Conservation (phyloP, 805 yeast species). For the Danielia oregonensis region DNA sequence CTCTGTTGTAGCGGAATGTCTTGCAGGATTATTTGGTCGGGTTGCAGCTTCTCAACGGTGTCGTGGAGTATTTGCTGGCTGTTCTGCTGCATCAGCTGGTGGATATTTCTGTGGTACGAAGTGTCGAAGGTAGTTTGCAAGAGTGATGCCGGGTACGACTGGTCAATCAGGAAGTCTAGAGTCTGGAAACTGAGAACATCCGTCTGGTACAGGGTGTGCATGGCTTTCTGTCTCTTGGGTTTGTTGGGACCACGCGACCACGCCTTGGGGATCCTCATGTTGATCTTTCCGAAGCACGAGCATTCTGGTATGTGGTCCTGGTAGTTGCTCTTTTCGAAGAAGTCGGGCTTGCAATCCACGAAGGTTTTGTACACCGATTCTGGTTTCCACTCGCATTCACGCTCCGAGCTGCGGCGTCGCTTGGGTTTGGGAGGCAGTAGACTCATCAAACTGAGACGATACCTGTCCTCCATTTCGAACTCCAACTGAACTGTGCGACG, state of each 20-base stretch:
- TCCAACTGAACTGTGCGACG: conserved; percentile 9
- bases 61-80: too few relatives aligned
- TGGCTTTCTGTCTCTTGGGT: conserved; percentile 9
- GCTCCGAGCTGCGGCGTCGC: conserved; percentile 10
- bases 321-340: conserved; percentile 27
- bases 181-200: too few relatives aligned
- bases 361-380: conserved; percentile 16
- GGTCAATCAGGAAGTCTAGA: too few relatives aligned
- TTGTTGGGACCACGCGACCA: conserved; percentile 30
- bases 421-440: conserved; percentile 6
- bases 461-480: conserved; percentile 12
- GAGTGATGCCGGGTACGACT: too few relatives aligned
- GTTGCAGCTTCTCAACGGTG: too few relatives aligned
- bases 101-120: too few relatives aligned
- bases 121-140: too few relatives aligned
- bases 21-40: too few relatives aligned
- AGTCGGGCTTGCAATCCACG: conserved; percentile 21
- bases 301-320: conserved; percentile 23
- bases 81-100: too few relatives aligned
- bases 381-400: conserved; percentile 17
- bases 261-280: conserved; percentile 37
- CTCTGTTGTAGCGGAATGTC: too few relatives aligned
- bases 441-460: conserved; percentile 4
- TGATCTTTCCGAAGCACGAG: conserved; percentile 38
- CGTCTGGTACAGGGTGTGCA: too few relatives aligned